These are phyloP conservation scores for Puccinia coronata DNA, from an alignment of 1,284 basidiomycete genomes.

Conservation along the genomic window DNA sequence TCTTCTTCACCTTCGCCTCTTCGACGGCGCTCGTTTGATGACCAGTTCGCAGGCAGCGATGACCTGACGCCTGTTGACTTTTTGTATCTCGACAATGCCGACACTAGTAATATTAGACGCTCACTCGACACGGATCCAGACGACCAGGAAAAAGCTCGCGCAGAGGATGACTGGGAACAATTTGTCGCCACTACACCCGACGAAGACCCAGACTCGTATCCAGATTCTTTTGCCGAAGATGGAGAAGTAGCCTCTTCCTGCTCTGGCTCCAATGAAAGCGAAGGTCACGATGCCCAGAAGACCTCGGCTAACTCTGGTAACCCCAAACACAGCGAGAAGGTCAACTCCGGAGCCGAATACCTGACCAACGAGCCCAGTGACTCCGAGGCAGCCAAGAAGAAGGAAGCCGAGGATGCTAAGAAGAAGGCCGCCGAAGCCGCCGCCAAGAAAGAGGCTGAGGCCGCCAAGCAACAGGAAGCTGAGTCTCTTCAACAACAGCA, in stretches of 20 bases:
- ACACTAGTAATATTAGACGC: background rate
- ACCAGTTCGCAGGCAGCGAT: background rate
- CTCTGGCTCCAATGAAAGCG: background rate
- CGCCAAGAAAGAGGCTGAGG: background rate
- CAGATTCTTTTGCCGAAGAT: background rate
- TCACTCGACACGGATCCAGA: background rate
- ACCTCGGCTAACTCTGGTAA: background rate
- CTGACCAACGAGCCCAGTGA: background rate
- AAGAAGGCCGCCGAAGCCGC: background rate
- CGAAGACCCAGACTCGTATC: slow-evolving; percentile 9
- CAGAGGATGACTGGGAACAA: background rate
- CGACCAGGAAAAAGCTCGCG: slow-evolving; percentile 9
- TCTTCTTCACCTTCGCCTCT: background rate
- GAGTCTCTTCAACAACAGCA: background rate
- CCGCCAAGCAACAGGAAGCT: background rate
- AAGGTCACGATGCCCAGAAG: background rate
- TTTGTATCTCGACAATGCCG: background rate
- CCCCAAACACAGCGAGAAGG: background rate
- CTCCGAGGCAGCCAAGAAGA: slow-evolving; percentile 4
- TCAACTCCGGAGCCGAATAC: background rate
- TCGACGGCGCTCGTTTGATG: background rate
- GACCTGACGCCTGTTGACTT: background rate
- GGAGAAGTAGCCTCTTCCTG: background rate
- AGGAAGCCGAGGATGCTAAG: background rate
- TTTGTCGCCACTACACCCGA: background rate